A percentile compares a stretch with the other conserved stretches of the same genome.
Evolutionary conservation across 2,329 filamentous ascomycete genomes (phyloP).

Genomic region (Plenodomus lindquistii): DNA sequence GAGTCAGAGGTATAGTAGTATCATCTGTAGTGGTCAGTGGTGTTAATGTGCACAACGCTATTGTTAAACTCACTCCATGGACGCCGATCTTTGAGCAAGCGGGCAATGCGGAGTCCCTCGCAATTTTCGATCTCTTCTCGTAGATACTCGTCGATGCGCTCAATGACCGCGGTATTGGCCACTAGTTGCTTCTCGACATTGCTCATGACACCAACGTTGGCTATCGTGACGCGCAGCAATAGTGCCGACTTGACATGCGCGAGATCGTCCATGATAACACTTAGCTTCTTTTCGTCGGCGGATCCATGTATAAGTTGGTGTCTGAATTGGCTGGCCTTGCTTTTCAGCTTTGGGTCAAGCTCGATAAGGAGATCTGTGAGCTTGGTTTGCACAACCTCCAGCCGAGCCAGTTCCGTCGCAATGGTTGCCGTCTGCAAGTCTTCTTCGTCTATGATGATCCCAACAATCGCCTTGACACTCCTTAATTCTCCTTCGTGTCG

Average conservation of each 20-base stretch:
- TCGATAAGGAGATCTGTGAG: background rate
- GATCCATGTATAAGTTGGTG: slow-evolving; percentile 18
- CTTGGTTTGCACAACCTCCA: background rate
- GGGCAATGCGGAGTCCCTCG: slow-evolving; percentile 16
- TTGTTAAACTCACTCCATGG: slow-evolving; percentile 9
- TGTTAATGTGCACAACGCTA: too few species aligned
- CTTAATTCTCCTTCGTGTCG: slow-evolving; percentile 17
- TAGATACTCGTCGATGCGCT: slow-evolving; percentile 13
- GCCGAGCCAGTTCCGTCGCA: background rate
- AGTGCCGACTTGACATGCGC: slow-evolving; percentile 16
- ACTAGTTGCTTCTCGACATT: slow-evolving; percentile 11
- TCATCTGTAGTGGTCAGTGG: slow-evolving; percentile 54
- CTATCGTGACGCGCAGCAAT: slow-evolving; percentile 17
- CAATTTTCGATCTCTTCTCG: background rate
- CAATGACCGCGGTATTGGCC: slow-evolving; percentile 15
- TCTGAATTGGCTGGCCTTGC: slow-evolving; percentile 12
- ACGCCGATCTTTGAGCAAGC: slow-evolving; percentile 12
- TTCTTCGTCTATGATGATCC: slow-evolving; percentile 17
- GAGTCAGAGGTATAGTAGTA: slow-evolving; percentile 30
- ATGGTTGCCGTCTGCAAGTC: background rate
- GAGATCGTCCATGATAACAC: slow-evolving; percentile 19
- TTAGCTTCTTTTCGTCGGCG: slow-evolving; percentile 19
- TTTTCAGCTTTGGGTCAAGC: slow-evolving; percentile 13
- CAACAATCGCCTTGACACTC: slow-evolving; percentile 15
- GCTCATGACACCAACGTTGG: slow-evolving; percentile 20